Evolutionary conservation across 768 basidiomycete genomes (phyloP), one percentile per base, ranked within the genome.

Genomic region (Lentinula detonsa): DNA sequence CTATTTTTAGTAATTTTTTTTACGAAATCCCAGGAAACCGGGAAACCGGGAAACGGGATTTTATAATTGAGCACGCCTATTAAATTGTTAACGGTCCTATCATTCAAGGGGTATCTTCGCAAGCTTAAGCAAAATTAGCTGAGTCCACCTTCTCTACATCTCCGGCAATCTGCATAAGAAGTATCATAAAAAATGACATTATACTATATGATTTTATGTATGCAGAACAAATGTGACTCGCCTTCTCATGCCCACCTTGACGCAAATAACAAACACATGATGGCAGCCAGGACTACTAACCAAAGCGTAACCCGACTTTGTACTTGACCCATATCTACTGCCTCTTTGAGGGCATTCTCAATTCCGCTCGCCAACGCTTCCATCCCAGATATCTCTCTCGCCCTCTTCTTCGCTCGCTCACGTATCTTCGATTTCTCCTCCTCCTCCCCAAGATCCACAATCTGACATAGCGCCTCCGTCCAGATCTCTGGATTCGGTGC

Each of bases 301-400:
- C 34, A 31, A 48, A 43, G 57, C 59, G 16, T n/a, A 39, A 60
- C 13, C 43, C 59, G 43, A 39, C 35, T 46, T 52, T 54, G 59
- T 15, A 79, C 71, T 8, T 69, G 66, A 0, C 88, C 91, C 81
- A 86, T 79, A 21, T 61, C 73, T 4, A 78, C 81, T 1, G 87
- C 86, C 63, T 85, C 76, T 34, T 67, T 50, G 58, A 94, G 67
- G 1, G 82, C 79, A 1, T 61, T 67, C 65, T 91, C 88, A 23
- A 93, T 65, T 7, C 79, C 76, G 23, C 73, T 1, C 1, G 84
- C 81, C 88, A 93, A 90, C 21, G 86, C 83, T 6, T 88, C 84
- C 80, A 91, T 86, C 16, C 88, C 85, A 70, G 97, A 98, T 46
- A 82, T 67, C 23, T 76, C 75, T 58, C 76, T 74, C 15, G 91